These are phyloP conservation scores for Paracamarosporium sp. DNA, from an alignment of 2,329 filamentous ascomycete genomes.

Conservation along the genomic window DNA sequence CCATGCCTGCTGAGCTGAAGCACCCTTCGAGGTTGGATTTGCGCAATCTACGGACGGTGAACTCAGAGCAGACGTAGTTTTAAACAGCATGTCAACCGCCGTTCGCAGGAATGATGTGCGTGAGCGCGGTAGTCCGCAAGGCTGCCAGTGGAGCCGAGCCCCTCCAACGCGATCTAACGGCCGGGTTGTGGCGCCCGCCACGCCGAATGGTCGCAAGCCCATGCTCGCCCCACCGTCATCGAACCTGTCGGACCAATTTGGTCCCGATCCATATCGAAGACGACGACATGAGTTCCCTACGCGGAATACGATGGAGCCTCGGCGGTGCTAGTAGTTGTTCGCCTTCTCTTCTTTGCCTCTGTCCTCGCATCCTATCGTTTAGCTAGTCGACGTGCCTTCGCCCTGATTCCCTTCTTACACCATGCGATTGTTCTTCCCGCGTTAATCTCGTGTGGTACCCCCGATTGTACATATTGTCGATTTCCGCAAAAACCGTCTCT, in stretches of 20 bases:
- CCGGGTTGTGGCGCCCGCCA: background rate
- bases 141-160: background rate
- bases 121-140: background rate
- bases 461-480: background rate
- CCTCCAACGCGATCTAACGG: background rate
- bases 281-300: conserved; percentile 6
- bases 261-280: conserved; percentile 4
- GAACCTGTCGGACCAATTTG: conserved; percentile 1
- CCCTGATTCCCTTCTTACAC: background rate
- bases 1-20: background rate
- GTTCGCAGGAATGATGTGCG: background rate
- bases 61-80: background rate
- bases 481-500: background rate
- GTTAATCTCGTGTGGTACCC: background rate
- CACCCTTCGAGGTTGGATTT: background rate
- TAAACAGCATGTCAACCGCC: background rate
- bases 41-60: background rate
- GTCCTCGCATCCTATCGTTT: background rate
- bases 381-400: background rate
- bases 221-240: background rate
- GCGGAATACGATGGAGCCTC: background rate
- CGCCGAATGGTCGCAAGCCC: background rate
- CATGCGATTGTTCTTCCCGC: background rate
- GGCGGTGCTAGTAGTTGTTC: conserved; percentile 4
- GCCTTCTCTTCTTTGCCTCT: background rate